Evolutionary conservation across 1,284 basidiomycete genomes (phyloP).

Genomic region (Marasmius fiardii): DNA sequence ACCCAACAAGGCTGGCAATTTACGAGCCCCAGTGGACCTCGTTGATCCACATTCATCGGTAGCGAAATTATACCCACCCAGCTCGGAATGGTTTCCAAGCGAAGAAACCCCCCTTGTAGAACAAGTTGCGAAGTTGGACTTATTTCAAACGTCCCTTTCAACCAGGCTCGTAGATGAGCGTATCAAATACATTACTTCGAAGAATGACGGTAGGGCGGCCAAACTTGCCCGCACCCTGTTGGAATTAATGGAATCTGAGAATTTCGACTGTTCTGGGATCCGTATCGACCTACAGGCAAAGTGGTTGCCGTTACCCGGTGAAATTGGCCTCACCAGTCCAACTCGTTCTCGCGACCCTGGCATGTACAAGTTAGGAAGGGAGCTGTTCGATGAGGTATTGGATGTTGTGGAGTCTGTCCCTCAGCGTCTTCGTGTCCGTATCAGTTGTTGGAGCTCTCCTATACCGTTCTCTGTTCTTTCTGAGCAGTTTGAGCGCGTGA

Average conservation of each 20-base stretch:
- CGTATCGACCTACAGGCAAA: slow-evolving; percentile 17
- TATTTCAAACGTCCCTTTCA: slow-evolving; percentile 28
- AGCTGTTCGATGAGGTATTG: slow-evolving; percentile 31
- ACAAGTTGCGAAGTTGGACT: slow-evolving; percentile 21
- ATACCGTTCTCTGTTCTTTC: slow-evolving; percentile 23
- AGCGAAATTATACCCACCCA: slow-evolving; percentile 22
- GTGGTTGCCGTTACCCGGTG: slow-evolving; percentile 36
- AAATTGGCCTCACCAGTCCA: slow-evolving; percentile 22
- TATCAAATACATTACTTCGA: slow-evolving; percentile 26
- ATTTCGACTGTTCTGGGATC: slow-evolving; percentile 22
- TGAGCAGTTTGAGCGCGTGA: slow-evolving; percentile 26
- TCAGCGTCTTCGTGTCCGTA: slow-evolving; percentile 20
- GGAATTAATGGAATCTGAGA: slow-evolving; percentile 16
- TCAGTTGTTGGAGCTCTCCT: slow-evolving; percentile 32
- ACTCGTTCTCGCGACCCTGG: slow-evolving; percentile 24
- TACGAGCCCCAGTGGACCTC: slow-evolving; percentile 21
- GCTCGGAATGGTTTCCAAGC: background rate
- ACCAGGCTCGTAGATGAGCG: slow-evolving; percentile 27
- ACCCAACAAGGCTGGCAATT: slow-evolving; percentile 20
- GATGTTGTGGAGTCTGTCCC: slow-evolving; percentile 21
- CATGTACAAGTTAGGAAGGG: slow-evolving; percentile 10
- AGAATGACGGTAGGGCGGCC: background rate
- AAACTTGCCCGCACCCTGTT: slow-evolving; percentile 20
- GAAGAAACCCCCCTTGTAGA: slow-evolving; percentile 16
- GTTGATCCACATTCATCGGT: slow-evolving; percentile 31